These are phyloP conservation scores for Globisporangium paddicum DNA, from an alignment of 352 stramenopile genomes.

Conservation along the genomic window DNA sequence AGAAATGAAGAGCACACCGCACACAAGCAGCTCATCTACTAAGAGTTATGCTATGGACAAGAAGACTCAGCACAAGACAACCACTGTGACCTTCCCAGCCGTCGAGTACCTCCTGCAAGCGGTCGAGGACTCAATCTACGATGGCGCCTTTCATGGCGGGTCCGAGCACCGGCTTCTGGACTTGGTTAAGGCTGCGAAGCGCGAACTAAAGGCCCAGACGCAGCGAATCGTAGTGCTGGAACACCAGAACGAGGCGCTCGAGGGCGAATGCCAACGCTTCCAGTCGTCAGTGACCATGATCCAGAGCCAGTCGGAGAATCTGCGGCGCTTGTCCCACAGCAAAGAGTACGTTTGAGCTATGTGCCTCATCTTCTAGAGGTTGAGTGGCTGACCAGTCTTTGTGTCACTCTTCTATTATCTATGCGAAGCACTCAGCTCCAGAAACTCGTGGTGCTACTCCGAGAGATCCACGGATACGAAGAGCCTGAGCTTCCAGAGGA, in stretches of 20 bases:
- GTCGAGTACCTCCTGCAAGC: constrained; percentile 6
- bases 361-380: background rate
- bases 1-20: background rate
- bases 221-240: constrained; percentile 9
- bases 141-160: constrained; percentile 1
- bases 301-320: constrained; percentile 11
- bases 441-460: constrained; percentile 31
- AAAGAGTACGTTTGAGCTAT: constrained; percentile 13
- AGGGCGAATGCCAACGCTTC: constrained; percentile 6
- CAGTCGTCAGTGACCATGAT: constrained; percentile 9
- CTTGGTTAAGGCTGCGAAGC: constrained; percentile 8
- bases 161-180: constrained; percentile 8
- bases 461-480: constrained; percentile 19
- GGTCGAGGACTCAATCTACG: constrained; percentile 9
- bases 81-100: background rate
- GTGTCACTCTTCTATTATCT: constrained; percentile 11
- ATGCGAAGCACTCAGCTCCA: constrained; percentile 32
- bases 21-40: background rate
- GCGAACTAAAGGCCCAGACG: constrained; percentile 1
- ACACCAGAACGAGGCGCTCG: background rate
- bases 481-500: constrained; percentile 28
- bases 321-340: constrained; percentile 6
- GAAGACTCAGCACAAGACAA: background rate
- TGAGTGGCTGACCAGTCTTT: background rate
- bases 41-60: background rate